phyloP scores from a whole-genome alignment of 2,329 filamentous ascomycete genomes.

The Talaromyces marneffei region DNA sequence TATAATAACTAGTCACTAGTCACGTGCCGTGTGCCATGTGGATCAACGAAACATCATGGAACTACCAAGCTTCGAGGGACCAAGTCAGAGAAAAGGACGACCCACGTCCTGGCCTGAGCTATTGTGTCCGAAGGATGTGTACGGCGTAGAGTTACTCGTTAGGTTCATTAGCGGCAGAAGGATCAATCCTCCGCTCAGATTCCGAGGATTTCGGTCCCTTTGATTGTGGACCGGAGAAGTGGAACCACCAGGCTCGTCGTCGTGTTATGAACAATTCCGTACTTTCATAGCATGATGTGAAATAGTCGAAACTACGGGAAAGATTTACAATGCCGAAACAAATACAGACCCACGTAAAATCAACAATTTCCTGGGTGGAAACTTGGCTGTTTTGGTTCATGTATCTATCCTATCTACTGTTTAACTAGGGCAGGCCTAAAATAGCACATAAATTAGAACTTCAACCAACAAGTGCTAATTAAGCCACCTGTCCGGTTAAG shows the following conservation, averaged over 20 bases:
- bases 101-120: background rate
- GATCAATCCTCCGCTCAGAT: background rate
- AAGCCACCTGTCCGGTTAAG: background rate
- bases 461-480: background rate
- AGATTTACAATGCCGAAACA: background rate
- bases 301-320: background rate
- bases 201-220: background rate
- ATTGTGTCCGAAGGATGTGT: background rate
- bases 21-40: background rate
- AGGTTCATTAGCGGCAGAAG: background rate
- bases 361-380: background rate
- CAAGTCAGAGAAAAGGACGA: background rate
- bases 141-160: background rate
- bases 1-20: background rate
- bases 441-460: background rate
- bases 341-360: background rate
- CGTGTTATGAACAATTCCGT: background rate
- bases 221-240: background rate
- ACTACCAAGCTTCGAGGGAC: background rate
- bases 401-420: background rate
- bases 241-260: background rate
- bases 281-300: background rate
- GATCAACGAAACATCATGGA: background rate
- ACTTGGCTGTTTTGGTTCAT: background rate
- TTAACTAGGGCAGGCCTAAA: background rate